Evolutionary conservation across 2,329 filamentous ascomycete species (phyloP).

Genomic region (Claviceps monticola): DNA sequence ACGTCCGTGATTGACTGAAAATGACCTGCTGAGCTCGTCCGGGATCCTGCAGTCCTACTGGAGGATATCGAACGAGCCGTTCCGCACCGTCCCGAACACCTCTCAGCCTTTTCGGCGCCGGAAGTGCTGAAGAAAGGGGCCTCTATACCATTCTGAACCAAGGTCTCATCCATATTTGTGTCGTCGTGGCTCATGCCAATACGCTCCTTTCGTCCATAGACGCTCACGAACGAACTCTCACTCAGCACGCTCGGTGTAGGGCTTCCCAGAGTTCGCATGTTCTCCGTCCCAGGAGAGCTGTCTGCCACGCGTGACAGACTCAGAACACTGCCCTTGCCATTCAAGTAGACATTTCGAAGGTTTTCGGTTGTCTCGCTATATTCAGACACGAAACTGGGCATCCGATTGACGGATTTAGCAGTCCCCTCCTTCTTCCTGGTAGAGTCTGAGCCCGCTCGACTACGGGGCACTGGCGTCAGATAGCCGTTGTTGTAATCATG

Average conservation of each 20-base stretch:
- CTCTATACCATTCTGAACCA: constrained; percentile 15
- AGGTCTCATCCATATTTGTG: constrained; percentile 17
- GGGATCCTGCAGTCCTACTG: constrained; percentile 5
- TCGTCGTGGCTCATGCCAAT: constrained; percentile 12
- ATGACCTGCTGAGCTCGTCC: constrained; percentile 18
- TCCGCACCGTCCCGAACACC: background rate
- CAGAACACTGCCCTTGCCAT: constrained; percentile 31
- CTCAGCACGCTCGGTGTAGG: constrained; percentile 51
- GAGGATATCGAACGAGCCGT: constrained; percentile 1
- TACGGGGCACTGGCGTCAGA: constrained; percentile 10
- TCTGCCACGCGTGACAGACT: constrained; percentile 36
- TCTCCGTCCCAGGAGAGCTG: constrained; percentile 21
- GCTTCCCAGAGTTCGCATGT: constrained; percentile 32
- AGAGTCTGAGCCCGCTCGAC: constrained; percentile 8
- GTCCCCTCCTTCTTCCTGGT: constrained; percentile 15
- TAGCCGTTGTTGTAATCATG: constrained; percentile 17
- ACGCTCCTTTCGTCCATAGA: constrained; percentile 36
- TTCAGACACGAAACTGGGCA: constrained; percentile 54
- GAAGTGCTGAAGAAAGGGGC: constrained; percentile 4
- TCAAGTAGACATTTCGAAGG: constrained; percentile 44
- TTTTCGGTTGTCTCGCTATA: constrained; percentile 45
- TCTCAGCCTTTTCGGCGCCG: background rate
- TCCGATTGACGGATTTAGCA: constrained; percentile 31
- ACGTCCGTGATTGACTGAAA: constrained; percentile 31
- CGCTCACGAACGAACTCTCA: constrained; percentile 52